phyloP scores from a whole-genome alignment of 495 filamentous ascomycete species.

The Rhizodiscina lignyota region DNA sequence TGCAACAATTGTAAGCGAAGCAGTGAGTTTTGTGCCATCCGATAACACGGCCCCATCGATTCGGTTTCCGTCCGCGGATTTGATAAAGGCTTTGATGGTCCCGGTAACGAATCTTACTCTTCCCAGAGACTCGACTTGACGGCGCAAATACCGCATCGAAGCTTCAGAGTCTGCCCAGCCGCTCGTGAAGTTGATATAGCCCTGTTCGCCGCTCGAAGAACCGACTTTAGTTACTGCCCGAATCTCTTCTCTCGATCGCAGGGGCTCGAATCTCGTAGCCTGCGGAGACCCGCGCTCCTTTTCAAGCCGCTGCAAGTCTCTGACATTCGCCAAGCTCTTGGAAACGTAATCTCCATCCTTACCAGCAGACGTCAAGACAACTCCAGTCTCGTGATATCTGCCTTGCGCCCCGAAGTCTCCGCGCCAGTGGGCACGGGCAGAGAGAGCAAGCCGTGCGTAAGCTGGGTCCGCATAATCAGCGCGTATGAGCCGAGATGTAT shows the following conservation, averaged over 20 bases:
- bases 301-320: slow-evolving; percentile 9
- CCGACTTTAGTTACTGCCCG: slow-evolving; percentile 28
- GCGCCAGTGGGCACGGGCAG: slow-evolving; percentile 59
- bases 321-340: slow-evolving; percentile 48
- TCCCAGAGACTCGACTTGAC: slow-evolving; percentile 32
- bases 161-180: slow-evolving; percentile 79
- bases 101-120: slow-evolving; percentile 48
- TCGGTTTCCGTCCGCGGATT: slow-evolving; percentile 11
- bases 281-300: not conserved
- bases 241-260: slow-evolving; percentile 29
- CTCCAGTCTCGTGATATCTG: slow-evolving; percentile 60
- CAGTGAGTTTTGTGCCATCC: slow-evolving; percentile 35
- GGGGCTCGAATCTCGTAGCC: not conserved
- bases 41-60: slow-evolving; percentile 38
- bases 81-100: slow-evolving; percentile 28
- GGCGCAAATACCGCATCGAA: slow-evolving; percentile 45
- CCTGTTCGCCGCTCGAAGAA: slow-evolving; percentile 39
- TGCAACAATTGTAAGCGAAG: slow-evolving; percentile 63
- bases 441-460: slow-evolving; percentile 51
- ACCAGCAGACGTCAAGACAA: slow-evolving; percentile 42
- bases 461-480: slow-evolving; percentile 62
- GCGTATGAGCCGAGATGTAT: slow-evolving; percentile 33
- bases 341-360: slow-evolving; percentile 41
- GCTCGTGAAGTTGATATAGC: slow-evolving; percentile 65
- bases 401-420: slow-evolving; percentile 40